These are phyloP conservation scores for Citrullus mucosospermus DNA, from an alignment of 306 rosid species.

Conservation along the genomic window DNA sequence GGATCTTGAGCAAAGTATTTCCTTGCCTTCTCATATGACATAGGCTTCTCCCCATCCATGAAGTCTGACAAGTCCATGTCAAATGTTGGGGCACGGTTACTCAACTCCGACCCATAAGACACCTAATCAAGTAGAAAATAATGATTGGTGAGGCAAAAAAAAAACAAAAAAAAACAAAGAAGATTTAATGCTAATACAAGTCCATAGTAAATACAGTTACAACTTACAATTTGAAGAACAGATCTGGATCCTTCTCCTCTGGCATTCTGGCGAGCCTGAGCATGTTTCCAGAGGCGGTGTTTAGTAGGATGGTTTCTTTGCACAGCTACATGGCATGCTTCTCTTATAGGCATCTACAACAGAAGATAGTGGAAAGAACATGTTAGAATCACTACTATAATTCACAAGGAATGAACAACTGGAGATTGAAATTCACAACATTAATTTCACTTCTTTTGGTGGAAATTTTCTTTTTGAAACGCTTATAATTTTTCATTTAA, in stretches of 20 bases:
- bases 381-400: not conserved
- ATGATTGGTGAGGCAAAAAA: not conserved
- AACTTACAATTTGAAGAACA: conserved; percentile 85
- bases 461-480: not conserved
- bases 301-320: conserved; percentile 74
- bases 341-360: conserved; percentile 82
- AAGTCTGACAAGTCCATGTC: conserved; percentile 93
- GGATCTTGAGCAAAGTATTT: conserved; percentile 85
- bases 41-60: conserved; percentile 60
- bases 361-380: not conserved
- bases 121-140: conserved; percentile 43
- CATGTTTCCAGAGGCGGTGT: conserved; percentile 94
- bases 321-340: conserved; percentile 93
- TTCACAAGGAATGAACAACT: not conserved
- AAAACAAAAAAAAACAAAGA: not conserved
- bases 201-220: not conserved
- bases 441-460: not conserved
- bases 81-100: conserved; percentile 89
- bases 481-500: not conserved
- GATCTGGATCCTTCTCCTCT: conserved; percentile 53
- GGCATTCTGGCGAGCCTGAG: conserved; percentile 73
- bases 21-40: conserved; percentile 66
- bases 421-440: not conserved
- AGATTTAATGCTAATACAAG: not conserved
- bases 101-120: conserved; percentile 85